These are phyloP conservation scores for Schwanniomyces sp. DNA, from an alignment of 805 yeast genomes.

Conservation along the genomic window DNA sequence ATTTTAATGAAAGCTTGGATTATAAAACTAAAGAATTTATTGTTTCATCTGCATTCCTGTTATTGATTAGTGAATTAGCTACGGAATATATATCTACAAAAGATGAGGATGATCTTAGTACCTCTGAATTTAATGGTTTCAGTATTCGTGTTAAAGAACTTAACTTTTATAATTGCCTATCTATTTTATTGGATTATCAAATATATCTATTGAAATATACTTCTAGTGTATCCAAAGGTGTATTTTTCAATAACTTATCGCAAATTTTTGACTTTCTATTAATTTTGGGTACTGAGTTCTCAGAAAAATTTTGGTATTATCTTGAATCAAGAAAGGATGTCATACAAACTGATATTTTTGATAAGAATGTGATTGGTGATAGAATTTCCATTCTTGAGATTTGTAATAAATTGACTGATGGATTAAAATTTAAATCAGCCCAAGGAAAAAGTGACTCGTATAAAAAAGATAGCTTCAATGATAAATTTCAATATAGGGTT, in stretches of 20 bases:
- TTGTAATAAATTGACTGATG: constrained; percentile 39
- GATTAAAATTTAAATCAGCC: constrained; percentile 14
- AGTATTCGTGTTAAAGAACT: constrained; percentile 5
- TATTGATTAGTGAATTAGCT: constrained; percentile 3
- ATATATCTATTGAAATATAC: constrained; percentile 16
- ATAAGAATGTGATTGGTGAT: constrained; percentile 26
- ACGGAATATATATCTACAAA: neutral
- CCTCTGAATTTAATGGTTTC: neutral
- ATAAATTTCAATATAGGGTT: constrained; percentile 35
- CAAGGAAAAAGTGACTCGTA: constrained; percentile 27
- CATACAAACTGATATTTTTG: constrained; percentile 25
- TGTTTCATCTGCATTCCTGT: constrained; percentile 20
- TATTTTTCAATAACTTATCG: constrained; percentile 25
- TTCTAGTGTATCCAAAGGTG: constrained; percentile 15
- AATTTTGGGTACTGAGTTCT: constrained; percentile 16
- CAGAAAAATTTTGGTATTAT: constrained; percentile 35
- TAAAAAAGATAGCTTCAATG: constrained; percentile 39
- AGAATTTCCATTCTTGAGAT: constrained; percentile 40
- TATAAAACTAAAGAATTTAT: constrained; percentile 20
- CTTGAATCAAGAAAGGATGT: constrained; percentile 30
- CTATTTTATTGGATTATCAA: constrained; percentile 25
- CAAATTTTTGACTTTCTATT: constrained; percentile 22
- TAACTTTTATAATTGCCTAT: constrained; percentile 14
- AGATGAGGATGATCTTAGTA: neutral
- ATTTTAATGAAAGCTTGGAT: constrained; percentile 22